Conservation (phyloP, 306 rosid species). For the Rosa multiflora region DNA sequence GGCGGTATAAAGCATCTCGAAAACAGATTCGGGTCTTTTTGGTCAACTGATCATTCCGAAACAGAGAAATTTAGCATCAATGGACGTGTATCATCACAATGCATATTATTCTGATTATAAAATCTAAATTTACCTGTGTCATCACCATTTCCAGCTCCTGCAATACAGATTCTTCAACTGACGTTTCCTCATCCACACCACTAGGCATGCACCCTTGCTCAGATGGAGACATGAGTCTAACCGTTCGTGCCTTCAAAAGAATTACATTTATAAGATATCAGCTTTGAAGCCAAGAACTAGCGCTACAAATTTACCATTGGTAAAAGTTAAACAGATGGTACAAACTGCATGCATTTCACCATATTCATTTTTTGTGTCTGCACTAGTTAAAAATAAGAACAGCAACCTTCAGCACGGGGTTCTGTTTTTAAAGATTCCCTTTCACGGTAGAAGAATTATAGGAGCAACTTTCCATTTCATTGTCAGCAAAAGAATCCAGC, state of each 20-base stretch:
- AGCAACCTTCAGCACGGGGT: neutral
- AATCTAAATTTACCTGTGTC: slow-evolving; percentile 46
- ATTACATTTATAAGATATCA: slow-evolving; percentile 11
- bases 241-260: slow-evolving; percentile 22
- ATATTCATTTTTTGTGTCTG: neutral
- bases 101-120: neutral
- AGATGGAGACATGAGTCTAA: slow-evolving; percentile 26
- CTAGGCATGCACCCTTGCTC: slow-evolving; percentile 34
- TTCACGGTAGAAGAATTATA: neutral
- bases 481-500: neutral
- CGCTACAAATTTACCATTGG: neutral
- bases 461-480: neutral
- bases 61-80: slow-evolving; percentile 21
- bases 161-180: slow-evolving; percentile 56
- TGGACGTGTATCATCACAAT: neutral
- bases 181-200: slow-evolving; percentile 31
- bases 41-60: slow-evolving; percentile 38
- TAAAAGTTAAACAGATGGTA: neutral
- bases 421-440: neutral
- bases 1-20: slow-evolving; percentile 81
- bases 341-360: neutral
- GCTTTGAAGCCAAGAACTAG: neutral
- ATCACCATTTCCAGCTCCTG: slow-evolving; percentile 56
- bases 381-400: neutral
- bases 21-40: slow-evolving; percentile 62